Evolutionary conservation across 2,329 filamentous ascomycete species (phyloP).

Genomic region (Diaporthe australafricana): DNA sequence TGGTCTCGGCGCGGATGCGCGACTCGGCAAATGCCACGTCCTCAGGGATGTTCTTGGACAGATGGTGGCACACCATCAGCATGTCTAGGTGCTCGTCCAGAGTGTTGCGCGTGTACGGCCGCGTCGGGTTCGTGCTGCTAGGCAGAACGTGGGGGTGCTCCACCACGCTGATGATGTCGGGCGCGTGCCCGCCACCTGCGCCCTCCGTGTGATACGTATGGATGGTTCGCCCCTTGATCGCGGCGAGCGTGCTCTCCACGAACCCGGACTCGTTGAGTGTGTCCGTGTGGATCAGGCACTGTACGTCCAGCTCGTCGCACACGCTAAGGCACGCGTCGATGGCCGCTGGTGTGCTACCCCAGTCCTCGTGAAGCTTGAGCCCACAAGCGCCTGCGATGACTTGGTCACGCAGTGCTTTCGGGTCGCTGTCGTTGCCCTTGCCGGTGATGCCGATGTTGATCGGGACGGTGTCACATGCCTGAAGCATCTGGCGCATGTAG

Average conservation of each 20-base stretch:
- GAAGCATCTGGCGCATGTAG: slow-evolving; percentile 89
- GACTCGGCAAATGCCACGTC: slow-evolving; percentile 96
- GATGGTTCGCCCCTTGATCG: slow-evolving; percentile 88
- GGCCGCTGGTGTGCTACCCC: slow-evolving; percentile 90
- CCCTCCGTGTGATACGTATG: slow-evolving; percentile 98
- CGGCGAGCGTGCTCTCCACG: slow-evolving; percentile 88
- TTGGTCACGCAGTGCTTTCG: slow-evolving; percentile 80
- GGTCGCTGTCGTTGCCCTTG: slow-evolving; percentile 89
- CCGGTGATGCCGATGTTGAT: slow-evolving; percentile 92
- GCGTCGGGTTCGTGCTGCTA: slow-evolving; percentile 90
- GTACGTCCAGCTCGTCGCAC: slow-evolving; percentile 91
- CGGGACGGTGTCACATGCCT: slow-evolving; percentile 83
- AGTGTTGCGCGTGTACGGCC: slow-evolving; percentile 91
- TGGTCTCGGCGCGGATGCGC: slow-evolving; percentile 94
- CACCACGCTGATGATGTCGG: slow-evolving; percentile 95
- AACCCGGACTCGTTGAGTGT: slow-evolving; percentile 98
- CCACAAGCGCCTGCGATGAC: slow-evolving; percentile 86
- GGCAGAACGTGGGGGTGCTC: slow-evolving; percentile 90
- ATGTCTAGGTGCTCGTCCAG: slow-evolving; percentile 97
- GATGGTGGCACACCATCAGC: slow-evolving; percentile 97
- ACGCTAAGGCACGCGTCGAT: slow-evolving; percentile 89
- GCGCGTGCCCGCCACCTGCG: slow-evolving; percentile 92
- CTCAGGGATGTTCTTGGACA: slow-evolving; percentile 92
- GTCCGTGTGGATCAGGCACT: slow-evolving; percentile 95
- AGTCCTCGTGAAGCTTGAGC: slow-evolving; percentile 95